Base-by-base conservation (phyloP, 106 monocot species). In the Acorus calamus region DNA sequence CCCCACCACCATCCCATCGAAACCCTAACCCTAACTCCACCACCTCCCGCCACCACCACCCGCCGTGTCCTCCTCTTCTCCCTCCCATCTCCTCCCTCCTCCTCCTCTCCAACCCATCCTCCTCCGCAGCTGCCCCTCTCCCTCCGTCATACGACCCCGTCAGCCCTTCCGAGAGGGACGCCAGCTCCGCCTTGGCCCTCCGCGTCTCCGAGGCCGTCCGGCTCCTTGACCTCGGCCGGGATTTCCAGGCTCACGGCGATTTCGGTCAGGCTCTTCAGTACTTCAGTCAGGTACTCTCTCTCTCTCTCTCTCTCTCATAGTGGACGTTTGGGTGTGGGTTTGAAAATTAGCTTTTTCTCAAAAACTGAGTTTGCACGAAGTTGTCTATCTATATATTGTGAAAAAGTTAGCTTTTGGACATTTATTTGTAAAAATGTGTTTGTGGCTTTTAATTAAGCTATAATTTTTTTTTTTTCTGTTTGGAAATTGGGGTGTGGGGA, bases 211-310 rank as follows among this genome's bases (percentile, higher is more conserved):
- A 83, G 13, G 86, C 86, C 41, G 56, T 82, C 44, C 46, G 66
- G 41, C 61, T 89, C 44, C 89, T 89, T 13, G 85, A 89, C 51
- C 57, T 66, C 43, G 89, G 70, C 7, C 69, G 80, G 54, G 82
- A 77, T 13, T 63, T 84, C 49, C 89, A 89, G 82, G 82, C 85
- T 55, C 66, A 71, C 28, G 89, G 89, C 49, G 85, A 89, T 45
- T 89, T 80, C 53, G 14, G 69, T 47, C 77, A 65, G 50, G 89
- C 85, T 41, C 68, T 89, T 47, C 59, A 71, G 42, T 82, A 67
- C 69, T 89, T 77, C 74, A 75, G 82, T 54, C 76, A 56, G 69
- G 89, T 78, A 10, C 11, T 28, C 3, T 3, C 42, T 12, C 12
- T 53, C 59, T 8, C 7, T 42, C 55, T 14, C 14, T 45, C 46